Evolutionary conservation across 1,139 yeast genomes (phyloP).

Genomic region (Geotrichum phurueaensis): DNA sequence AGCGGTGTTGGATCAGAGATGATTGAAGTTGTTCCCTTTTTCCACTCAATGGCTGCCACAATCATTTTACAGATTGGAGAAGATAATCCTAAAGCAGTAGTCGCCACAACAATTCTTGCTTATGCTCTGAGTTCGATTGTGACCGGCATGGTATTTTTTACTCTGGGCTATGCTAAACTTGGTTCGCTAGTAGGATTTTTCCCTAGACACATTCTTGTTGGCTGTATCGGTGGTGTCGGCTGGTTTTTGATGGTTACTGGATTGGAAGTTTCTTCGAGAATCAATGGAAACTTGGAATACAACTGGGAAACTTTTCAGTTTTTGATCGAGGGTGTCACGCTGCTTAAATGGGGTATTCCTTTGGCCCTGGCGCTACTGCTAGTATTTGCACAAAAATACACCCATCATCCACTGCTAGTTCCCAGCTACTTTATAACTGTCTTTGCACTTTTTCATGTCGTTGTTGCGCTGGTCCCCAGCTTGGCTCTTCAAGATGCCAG

Average conservation of each 20-base stretch:
- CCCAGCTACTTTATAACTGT: conserved; percentile 76
- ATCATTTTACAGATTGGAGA: conserved; percentile 55
- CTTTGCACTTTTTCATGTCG: conserved; percentile 60
- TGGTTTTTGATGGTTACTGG: conserved; percentile 87
- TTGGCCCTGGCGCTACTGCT: conserved; percentile 51
- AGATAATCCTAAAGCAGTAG: conserved; percentile 51
- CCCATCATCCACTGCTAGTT: conserved; percentile 69
- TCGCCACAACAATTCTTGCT: conserved; percentile 83
- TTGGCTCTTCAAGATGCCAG: conserved; percentile 60
- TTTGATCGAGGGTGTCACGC: conserved; percentile 39
- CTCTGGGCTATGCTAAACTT: conserved; percentile 68
- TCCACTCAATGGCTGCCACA: conserved; percentile 86
- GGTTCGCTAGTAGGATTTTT: conserved; percentile 91
- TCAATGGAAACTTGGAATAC: conserved; percentile 68
- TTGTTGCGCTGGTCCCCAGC: conserved; percentile 59
- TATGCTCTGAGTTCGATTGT: conserved; percentile 77
- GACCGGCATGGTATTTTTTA: conserved; percentile 75
- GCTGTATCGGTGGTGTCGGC: conserved; percentile 98
- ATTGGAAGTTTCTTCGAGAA: conserved; percentile 76
- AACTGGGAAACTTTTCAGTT: conserved; percentile 49
- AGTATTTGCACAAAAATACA: conserved; percentile 56
- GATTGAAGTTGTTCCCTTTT: conserved; percentile 97
- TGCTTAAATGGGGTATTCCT: conserved; percentile 72
- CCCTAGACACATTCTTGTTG: conserved; percentile 92
- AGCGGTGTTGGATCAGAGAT: conserved; percentile 94